phyloP scores from a whole-genome alignment of 305 asterid genomes.

The Fraxinus greggii region DNA sequence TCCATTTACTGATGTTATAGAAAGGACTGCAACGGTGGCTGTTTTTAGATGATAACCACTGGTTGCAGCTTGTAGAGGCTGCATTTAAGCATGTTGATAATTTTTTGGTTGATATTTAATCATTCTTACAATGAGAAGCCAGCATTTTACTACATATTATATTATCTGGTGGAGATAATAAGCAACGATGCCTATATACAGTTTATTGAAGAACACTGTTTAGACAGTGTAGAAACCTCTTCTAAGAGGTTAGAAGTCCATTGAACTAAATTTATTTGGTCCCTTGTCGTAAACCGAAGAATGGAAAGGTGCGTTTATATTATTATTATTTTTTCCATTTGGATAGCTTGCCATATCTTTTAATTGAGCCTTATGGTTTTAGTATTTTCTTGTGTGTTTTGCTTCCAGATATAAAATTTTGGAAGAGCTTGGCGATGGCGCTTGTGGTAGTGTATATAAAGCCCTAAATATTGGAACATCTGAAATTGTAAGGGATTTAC shows the following conservation, averaged over 20 bases:
- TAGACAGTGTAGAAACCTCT: constrained; percentile 60
- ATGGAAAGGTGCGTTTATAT: constrained; percentile 69
- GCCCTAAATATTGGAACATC: constrained; percentile 69
- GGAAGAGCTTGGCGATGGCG: constrained; percentile 92
- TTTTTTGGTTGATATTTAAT: constrained; percentile 56
- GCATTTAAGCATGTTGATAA: constrained; percentile 90
- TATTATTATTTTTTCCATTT: background rate
- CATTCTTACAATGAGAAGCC: constrained; percentile 67
- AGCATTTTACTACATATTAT: constrained; percentile 51
- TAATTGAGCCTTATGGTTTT: constrained; percentile 18
- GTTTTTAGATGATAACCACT: constrained; percentile 63
- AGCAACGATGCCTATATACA: constrained; percentile 43
- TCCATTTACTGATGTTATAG: constrained; percentile 26
- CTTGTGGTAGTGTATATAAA: constrained; percentile 87
- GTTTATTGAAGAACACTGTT: constrained; percentile 60
- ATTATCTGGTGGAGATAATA: constrained; percentile 47
- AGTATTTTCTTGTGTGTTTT: constrained; percentile 26
- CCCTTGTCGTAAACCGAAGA: constrained; percentile 37
- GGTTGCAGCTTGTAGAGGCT: constrained; percentile 95
- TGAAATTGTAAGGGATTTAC: constrained; percentile 65
- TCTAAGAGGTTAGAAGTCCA: constrained; percentile 58
- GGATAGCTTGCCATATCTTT: constrained; percentile 13
- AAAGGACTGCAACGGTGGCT: constrained; percentile 34
- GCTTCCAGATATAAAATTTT: constrained; percentile 69
- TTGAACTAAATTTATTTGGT: constrained; percentile 37